A percentile compares a stretch with the other conserved stretches of the same genome.
Evolutionary conservation across 2,329 filamentous ascomycete genomes (phyloP).

Genomic region (Bertia moriformis): DNA sequence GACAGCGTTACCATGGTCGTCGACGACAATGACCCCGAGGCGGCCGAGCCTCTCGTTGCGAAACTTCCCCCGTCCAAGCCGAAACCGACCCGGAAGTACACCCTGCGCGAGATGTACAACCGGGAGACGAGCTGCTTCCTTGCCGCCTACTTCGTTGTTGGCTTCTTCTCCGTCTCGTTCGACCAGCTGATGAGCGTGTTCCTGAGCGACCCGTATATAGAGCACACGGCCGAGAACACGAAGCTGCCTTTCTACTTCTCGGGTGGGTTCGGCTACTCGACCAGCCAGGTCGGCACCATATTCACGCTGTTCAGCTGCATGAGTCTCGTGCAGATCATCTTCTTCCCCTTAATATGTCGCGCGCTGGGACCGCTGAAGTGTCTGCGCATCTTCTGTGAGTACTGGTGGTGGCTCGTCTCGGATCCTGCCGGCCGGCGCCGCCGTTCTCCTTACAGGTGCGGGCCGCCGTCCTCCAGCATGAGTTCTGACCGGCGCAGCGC

Average conservation of each 20-base stretch:
- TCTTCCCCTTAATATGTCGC: constrained; percentile 66
- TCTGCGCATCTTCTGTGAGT: constrained; percentile 46
- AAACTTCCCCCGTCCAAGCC: constrained; percentile 2
- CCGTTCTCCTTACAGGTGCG: too few relatives aligned
- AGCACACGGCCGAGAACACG: constrained; percentile 41
- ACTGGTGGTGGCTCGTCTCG: too few relatives aligned
- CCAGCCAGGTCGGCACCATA: constrained; percentile 66
- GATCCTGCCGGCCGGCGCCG: too few relatives aligned
- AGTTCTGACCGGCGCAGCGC: too few relatives aligned
- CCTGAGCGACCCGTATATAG: constrained; percentile 56
- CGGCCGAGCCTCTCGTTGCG: too few relatives aligned
- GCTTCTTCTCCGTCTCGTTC: constrained; percentile 69
- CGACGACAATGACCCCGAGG: neutral
- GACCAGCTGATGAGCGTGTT: constrained; percentile 84
- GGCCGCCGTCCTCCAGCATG: too few relatives aligned
- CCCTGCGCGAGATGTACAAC: constrained; percentile 54
- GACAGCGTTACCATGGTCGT: constrained; percentile 16
- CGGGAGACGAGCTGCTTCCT: constrained; percentile 64
- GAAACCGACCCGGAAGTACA: constrained; percentile 9
- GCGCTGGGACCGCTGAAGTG: constrained; percentile 62
- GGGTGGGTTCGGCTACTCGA: constrained; percentile 63
- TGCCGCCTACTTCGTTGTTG: constrained; percentile 64
- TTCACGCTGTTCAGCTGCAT: constrained; percentile 72
- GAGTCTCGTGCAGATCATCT: constrained; percentile 69
- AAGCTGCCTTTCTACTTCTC: constrained; percentile 67